These are phyloP conservation scores for Borovskyia barvae DNA, from an alignment of 208 protist genomes.

Conservation along the genomic window DNA sequence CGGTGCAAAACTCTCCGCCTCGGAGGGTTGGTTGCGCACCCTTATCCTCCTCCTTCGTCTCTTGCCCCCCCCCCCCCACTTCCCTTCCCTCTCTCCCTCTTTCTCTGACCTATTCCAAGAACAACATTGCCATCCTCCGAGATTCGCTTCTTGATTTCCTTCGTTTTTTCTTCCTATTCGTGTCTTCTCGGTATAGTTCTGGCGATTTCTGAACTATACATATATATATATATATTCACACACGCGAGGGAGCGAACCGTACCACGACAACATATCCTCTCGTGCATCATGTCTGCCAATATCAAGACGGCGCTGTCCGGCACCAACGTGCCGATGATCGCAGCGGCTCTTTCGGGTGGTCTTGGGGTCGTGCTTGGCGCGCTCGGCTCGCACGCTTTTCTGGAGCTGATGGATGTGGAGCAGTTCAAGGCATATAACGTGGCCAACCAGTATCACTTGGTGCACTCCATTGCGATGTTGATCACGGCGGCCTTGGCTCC, in stretches of 20 bases:
- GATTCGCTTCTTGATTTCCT: not conserved
- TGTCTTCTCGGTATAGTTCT: no score
- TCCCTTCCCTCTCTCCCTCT: no score
- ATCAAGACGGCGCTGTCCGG: slow-evolving; percentile 25
- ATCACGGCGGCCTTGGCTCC: slow-evolving; percentile 32
- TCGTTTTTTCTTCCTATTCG: slow-evolving; percentile 4
- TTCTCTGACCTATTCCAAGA: no score
- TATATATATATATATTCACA: no score
- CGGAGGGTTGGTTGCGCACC: no score
- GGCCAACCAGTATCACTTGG: slow-evolving; percentile 68
- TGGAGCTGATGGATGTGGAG: slow-evolving; percentile 37
- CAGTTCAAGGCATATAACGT: slow-evolving; percentile 45
- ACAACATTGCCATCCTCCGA: no score
- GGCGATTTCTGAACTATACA: no score
- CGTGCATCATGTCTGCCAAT: slow-evolving; percentile 11
- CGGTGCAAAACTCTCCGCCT: no score
- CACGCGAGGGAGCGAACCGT: no score
- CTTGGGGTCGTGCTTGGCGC: slow-evolving; percentile 41
- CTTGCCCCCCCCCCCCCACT: no score
- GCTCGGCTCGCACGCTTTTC: slow-evolving; percentile 52
- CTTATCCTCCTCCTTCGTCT: no score
- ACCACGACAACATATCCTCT: no score
- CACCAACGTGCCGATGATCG: slow-evolving; percentile 27
- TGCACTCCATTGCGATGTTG: slow-evolving; percentile 66
- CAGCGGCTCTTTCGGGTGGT: slow-evolving; percentile 35